Evolutionary conservation across 2,329 filamentous ascomycete genomes (phyloP).

Genomic region (Exophiala mesophila): DNA sequence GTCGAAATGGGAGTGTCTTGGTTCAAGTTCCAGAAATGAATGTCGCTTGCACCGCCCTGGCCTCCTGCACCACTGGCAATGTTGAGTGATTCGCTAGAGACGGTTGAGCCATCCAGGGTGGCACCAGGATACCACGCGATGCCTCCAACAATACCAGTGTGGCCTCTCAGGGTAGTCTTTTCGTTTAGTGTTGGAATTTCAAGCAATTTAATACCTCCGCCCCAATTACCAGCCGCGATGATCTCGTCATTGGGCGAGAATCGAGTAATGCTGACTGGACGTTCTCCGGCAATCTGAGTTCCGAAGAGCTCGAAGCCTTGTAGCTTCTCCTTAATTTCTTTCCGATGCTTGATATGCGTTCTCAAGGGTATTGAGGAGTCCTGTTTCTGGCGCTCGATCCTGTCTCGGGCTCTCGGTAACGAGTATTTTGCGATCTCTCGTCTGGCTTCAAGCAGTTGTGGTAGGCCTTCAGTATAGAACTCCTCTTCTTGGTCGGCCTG

Average conservation of each 20-base stretch:
- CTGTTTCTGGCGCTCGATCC: constrained; percentile 69
- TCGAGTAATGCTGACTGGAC: constrained; percentile 85
- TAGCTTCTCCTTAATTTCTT: constrained; percentile 77
- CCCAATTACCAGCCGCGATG: constrained; percentile 89
- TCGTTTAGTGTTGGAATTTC: constrained; percentile 77
- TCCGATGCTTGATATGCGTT: constrained; percentile 88
- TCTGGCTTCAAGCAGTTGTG: constrained; percentile 69
- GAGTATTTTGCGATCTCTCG: constrained; percentile 78
- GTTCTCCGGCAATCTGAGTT: constrained; percentile 85
- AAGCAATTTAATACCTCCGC: constrained; percentile 79
- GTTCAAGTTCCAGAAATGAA: constrained; percentile 85
- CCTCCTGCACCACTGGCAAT: constrained; percentile 65
- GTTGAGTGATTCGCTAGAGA: constrained; percentile 71
- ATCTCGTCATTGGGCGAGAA: constrained; percentile 81
- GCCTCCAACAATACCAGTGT: constrained; percentile 84
- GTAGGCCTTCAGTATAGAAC: constrained; percentile 83
- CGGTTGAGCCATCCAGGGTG: constrained; percentile 64
- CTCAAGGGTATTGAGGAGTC: constrained; percentile 80
- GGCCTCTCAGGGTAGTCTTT: constrained; percentile 70
- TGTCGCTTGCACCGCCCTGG: constrained; percentile 71
- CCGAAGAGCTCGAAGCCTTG: constrained; percentile 84
- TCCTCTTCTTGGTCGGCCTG: constrained; percentile 79
- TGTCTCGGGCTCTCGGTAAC: constrained; percentile 71
- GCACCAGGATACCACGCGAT: constrained; percentile 84
- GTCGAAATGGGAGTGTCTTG: constrained; percentile 81